Percentiles rank a stretch among this genome's conserved stretches.
phyloP scores from a whole-genome alignment of 1,284 basidiomycete species.

The Pyrrhoderma noxium region DNA sequence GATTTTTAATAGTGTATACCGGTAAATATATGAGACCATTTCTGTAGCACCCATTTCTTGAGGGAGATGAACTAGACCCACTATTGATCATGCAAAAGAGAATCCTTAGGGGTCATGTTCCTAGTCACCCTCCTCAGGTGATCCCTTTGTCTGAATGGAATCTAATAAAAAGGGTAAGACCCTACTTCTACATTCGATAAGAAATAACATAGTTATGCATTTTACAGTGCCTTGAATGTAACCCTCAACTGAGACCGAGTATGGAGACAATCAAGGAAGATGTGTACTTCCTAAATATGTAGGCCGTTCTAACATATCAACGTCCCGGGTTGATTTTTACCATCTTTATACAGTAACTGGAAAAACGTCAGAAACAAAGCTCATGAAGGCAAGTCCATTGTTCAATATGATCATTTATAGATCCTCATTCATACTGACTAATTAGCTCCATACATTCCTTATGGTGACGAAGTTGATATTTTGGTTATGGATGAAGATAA shows the following conservation, averaged over 20 bases:
- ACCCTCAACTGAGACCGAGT: constrained; percentile 37
- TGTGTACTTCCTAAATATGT: constrained; percentile 18
- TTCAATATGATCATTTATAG: neutral
- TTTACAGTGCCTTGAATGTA: constrained; percentile 47
- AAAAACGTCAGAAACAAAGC: constrained; percentile 7
- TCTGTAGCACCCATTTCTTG: constrained; percentile 33
- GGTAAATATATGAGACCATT: neutral
- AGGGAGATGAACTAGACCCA: constrained; percentile 20
- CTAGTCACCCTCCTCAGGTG: constrained; percentile 24
- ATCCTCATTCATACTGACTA: neutral
- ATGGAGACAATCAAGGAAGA: constrained; percentile 37
- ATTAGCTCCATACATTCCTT: constrained; percentile 15
- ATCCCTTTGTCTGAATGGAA: constrained; percentile 31
- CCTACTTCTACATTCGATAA: too few species aligned
- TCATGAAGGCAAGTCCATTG: constrained; percentile 4
- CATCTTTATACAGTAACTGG: constrained; percentile 9
- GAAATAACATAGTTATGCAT: too few species aligned
- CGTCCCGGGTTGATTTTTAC: neutral
- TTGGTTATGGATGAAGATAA: constrained; percentile 12
- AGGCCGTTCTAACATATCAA: neutral
- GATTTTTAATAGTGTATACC: neutral
- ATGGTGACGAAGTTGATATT: constrained; percentile 11
- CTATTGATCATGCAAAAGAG: constrained; percentile 22
- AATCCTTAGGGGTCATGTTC: constrained; percentile 24
- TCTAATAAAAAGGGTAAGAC: constrained; percentile 34